Percentiles rank a stretch among this genome's conserved stretches.
Conservation (phyloP, 257 asterid species). For the Prunella vulgaris region DNA sequence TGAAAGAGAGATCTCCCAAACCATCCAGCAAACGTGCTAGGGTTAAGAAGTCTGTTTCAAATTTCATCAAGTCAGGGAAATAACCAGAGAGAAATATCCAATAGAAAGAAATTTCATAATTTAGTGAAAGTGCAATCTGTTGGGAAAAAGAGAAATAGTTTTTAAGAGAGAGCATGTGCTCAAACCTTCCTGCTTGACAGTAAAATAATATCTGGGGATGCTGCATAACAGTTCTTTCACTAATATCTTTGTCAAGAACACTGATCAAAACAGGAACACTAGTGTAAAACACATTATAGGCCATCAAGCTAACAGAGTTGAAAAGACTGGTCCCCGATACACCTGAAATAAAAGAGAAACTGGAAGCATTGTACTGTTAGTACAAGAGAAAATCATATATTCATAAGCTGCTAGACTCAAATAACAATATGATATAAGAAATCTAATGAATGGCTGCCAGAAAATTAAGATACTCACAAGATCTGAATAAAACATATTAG, state of each 20-base stretch:
- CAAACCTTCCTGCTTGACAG: constrained; percentile 98
- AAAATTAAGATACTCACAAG: constrained; percentile 59
- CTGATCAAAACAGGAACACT: constrained; percentile 88
- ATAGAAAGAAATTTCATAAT: background rate
- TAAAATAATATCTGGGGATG: constrained; percentile 93
- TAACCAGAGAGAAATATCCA: constrained; percentile 4
- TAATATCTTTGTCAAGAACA: constrained; percentile 94
- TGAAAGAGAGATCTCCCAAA: constrained; percentile 98
- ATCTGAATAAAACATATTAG: constrained; percentile 95
- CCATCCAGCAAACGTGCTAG: constrained; percentile 99
- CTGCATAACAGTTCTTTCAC: constrained; percentile 91
- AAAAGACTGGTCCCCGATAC: constrained; percentile 97
- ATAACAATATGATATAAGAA: constrained; percentile 9
- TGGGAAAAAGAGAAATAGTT: constrained; percentile 15
- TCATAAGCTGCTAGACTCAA: constrained; percentile 14
- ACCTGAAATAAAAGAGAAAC: constrained; percentile 94
- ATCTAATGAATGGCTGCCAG: constrained; percentile 5
- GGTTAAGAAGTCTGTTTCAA: constrained; percentile 91
- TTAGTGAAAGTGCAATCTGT: constrained; percentile 15
- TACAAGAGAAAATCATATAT: constrained; percentile 16
- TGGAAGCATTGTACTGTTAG: constrained; percentile 53
- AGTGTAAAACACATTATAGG: constrained; percentile 95
- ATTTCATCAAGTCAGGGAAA: constrained; percentile 20
- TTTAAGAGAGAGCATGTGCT: constrained; percentile 16
- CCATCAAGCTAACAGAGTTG: constrained; percentile 95